Base-by-base conservation (phyloP, 768 basidiomycete species). In the Termitomyces heimii region DNA sequence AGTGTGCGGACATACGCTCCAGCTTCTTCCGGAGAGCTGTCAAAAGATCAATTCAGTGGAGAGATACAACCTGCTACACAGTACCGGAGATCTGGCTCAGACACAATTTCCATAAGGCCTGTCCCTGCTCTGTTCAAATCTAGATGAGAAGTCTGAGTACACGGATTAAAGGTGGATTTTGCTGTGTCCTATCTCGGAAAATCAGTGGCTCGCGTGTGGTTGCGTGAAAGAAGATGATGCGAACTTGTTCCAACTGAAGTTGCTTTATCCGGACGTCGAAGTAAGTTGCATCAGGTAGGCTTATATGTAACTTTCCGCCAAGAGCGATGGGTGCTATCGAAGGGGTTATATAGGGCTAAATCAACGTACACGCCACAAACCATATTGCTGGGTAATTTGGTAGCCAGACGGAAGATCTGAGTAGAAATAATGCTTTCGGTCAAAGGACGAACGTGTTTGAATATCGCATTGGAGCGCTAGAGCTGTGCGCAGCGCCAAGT, bases 351-450 rank as follows among this genome's bases (percentile, higher is more conserved):
- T 39, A 3, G 24, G 44, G 26, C 18, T 35, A 14, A 18, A 48
- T 8, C 13, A 39, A 58, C 39, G 18, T 32, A 46, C 20, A 52
- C 10, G 48, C 52, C 55, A 66, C 64, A 62, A 59, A 92, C 92
- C 83, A 70, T 98, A 97, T 60, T 92, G 89, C 68, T 98, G 95
- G 0, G 95, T 99, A 60, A 99, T 96, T 72, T 99, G 97, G 71
- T 94, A 98, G 0, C 96, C 96, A 4, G 88, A 79, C 0, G 97
- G 94, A 35, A 97, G 79, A 70, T 98, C 97, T 5, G 92, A 82
- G 67, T 99, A 98, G 70, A 98, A 98, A 69, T 99, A 99, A 69
- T 98, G 97, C 68, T 99, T 99, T 62, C 97, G 78, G 71, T 98
- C 97, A 64, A 98, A 98, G 0, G 90, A 80, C 0, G 93, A 96